Evolutionary conservation across 257 asterid genomes (phyloP), one percentile per base, ranked within the genome.

Genomic region (Solanum pimpinellifolium): DNA sequence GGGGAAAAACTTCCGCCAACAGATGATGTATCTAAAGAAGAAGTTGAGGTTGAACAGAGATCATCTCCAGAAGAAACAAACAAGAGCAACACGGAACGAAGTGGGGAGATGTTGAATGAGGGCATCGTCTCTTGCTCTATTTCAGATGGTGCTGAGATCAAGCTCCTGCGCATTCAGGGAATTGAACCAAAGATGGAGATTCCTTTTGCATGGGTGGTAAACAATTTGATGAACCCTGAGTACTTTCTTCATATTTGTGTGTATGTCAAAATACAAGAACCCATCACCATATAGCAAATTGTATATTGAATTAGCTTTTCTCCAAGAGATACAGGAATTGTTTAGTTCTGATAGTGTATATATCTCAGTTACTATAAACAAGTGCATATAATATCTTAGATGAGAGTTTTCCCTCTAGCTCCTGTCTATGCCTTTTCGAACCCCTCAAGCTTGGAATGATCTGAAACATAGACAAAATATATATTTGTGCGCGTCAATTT

Each of bases 191-290:
- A 91, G 88, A 41, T 93, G 92, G 98, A 96, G 87, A 94, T 97
- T 82, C 99, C 99, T 13, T 95, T 97, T 31, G 93, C 96, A 42
- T 97, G 99, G 99, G 93, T 97, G 75, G 99, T 92, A 90, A 96
- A 92, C 88, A 95, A 95, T 88, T 95, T 97, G 95, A 92, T 93
- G 94, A 94, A 96, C 90, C 99, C 99, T 4, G 99, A 97, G 56
- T 93, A 97, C 88, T 95, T 92, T 90, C 96, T 97, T 89, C 99
- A 97, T 92, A 92, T 97, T n/a, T 94, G 97, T 92, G 93, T 93
- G 75, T 94, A 93, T 85, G 89, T 96, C 89, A 93, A 95, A 92
- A 89, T 91, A 89, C 68, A 42, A 60, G 90, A 92, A 83, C 91
- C 95, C 83, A 83, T 89, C 87, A 76, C 90, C 80, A 68, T 90